phyloP scores from a whole-genome alignment of 2,329 filamentous ascomycete species.

The Cytospora piceicola region DNA sequence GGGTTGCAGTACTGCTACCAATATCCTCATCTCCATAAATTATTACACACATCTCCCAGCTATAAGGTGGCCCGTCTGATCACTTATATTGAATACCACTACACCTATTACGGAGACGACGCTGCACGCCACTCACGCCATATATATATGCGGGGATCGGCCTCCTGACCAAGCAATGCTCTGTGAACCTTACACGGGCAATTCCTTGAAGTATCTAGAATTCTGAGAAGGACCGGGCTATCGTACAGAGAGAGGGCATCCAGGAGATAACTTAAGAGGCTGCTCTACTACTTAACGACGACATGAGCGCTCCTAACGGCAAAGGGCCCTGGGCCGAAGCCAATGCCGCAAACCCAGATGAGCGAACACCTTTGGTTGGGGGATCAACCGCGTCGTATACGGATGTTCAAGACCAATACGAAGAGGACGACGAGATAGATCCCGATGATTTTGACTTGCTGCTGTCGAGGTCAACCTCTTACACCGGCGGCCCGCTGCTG shows the following conservation, averaged over 20 bases:
- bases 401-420: constrained; percentile 4
- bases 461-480: constrained; percentile 46
- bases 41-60: not conserved
- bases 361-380: constrained; percentile 26
- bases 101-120: not conserved
- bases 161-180: not conserved
- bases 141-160: not conserved
- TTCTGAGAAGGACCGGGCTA: not conserved
- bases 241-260: not conserved
- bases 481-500: constrained; percentile 43
- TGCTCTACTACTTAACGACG: not conserved
- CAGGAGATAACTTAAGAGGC: not conserved
- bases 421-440: constrained; percentile 34
- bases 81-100: not conserved
- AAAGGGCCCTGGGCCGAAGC: constrained; percentile 7
- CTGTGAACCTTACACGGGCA: not conserved
- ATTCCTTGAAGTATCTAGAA: not conserved
- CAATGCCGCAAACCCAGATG: constrained; percentile 16
- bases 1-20: not conserved
- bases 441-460: constrained; percentile 43
- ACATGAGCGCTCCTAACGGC: constrained; percentile 8
- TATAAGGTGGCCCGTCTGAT: too few species aligned
- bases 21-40: not conserved
- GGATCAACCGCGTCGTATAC: constrained; percentile 11
- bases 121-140: not conserved